Evolutionary conservation across 2,329 filamentous ascomycete genomes (phyloP).

Genomic region (Aspergillus glaucus): DNA sequence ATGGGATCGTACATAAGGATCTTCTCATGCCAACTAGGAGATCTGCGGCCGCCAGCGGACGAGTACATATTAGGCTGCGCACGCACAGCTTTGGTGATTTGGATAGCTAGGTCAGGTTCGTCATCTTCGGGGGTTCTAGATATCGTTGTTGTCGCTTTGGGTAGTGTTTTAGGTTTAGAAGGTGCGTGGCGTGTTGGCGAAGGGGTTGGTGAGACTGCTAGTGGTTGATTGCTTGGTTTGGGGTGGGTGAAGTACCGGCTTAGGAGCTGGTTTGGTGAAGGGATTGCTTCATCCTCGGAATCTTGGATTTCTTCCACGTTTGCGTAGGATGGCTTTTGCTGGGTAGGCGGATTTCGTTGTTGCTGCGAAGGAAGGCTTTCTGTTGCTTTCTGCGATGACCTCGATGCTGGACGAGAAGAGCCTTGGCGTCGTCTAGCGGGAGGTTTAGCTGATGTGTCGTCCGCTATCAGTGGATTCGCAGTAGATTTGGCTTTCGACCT

Average conservation of each 20-base stretch:
- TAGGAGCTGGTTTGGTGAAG: slow-evolving; percentile 23
- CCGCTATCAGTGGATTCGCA: not conserved
- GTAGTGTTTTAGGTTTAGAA: not conserved
- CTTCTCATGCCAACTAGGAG: slow-evolving; percentile 76
- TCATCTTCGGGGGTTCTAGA: not conserved
- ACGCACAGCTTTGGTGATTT: slow-evolving; percentile 46
- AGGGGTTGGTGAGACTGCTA: slow-evolving; percentile 8
- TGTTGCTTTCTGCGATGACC: not conserved
- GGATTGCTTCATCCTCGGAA: slow-evolving; percentile 29
- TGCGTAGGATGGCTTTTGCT: slow-evolving; percentile 12
- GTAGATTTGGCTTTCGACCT: slow-evolving; percentile 3
- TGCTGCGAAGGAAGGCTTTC: not conserved
- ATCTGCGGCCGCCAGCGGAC: slow-evolving; percentile 31
- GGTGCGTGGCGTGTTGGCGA: slow-evolving; percentile 7
- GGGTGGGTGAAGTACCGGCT: slow-evolving; percentile 9
- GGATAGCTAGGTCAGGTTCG: slow-evolving; percentile 33
- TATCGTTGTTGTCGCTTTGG: not conserved
- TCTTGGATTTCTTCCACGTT: slow-evolving; percentile 34
- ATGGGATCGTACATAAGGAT: slow-evolving; percentile 92
- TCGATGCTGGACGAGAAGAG: not conserved
- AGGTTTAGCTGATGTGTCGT: not conserved
- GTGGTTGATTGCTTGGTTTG: slow-evolving; percentile 3
- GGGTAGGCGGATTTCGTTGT: not conserved
- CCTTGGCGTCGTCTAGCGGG: not conserved
- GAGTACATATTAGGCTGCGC: slow-evolving; percentile 27